phyloP scores from a whole-genome alignment of 768 basidiomycete genomes.

The Termitomyces heimii region DNA sequence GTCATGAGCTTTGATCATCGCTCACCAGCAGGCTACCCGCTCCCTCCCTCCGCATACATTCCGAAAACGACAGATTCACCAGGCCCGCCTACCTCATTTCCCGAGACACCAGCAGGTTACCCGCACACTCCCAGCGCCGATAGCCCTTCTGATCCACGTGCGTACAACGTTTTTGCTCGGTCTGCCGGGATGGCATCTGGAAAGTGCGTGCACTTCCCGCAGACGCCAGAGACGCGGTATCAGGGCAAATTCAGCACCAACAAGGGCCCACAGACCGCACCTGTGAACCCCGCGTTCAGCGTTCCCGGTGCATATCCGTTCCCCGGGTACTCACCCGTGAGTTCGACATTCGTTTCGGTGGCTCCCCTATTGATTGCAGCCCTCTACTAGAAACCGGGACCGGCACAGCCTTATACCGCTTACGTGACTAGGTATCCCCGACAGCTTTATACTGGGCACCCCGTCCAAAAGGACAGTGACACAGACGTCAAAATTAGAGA shows the following conservation, averaged over 20 bases:
- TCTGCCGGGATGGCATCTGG: slow-evolving; percentile 1
- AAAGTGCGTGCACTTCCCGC: slow-evolving; percentile 8
- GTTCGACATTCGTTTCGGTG: slow-evolving; percentile 4
- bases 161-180: neutral
- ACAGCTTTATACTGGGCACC: slow-evolving; percentile 16
- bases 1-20: slow-evolving; percentile 13
- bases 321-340: slow-evolving; percentile 17
- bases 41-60: slow-evolving; percentile 7
- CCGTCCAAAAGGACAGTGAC: slow-evolving; percentile 12
- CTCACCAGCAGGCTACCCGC: slow-evolving; percentile 11
- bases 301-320: slow-evolving; percentile 14
- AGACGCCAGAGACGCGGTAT: slow-evolving; percentile 6
- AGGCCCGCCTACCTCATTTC: slow-evolving; percentile 2
- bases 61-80: slow-evolving; percentile 1
- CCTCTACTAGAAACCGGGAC: slow-evolving; percentile 5
- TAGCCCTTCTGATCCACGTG: neutral
- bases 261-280: slow-evolving; percentile 14
- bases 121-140: slow-evolving; percentile 8
- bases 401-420: slow-evolving; percentile 15
- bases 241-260: slow-evolving; percentile 10
- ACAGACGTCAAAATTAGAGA: slow-evolving; percentile 3
- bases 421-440: slow-evolving; percentile 14
- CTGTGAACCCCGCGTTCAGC: slow-evolving; percentile 9
- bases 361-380: neutral
- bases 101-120: slow-evolving; percentile 12